Evolutionary conservation across 2,329 filamentous ascomycete species (phyloP), one percentile per base, ranked within the genome.

Genomic region (Setomelanomma holmii): DNA sequence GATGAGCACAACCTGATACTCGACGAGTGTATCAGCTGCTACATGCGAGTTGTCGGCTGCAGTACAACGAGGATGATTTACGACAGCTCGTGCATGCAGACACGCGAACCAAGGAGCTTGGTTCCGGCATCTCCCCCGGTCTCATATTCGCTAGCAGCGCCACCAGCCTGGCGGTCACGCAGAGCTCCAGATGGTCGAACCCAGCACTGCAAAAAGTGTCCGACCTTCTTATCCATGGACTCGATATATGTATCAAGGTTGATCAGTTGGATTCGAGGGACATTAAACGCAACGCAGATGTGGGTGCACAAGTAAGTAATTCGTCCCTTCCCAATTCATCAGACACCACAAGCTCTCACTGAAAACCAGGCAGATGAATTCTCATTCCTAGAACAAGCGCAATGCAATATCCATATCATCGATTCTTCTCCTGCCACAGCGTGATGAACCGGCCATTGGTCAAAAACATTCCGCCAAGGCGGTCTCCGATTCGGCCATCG

Each of bases 391-490:
- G 12, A 46, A 11, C 22, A 38, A 24, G 36, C 4, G 3, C 38
- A 35, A 21, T 47, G n/a, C 17, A 23, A 34, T 22, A 19, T 36
- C 43, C 43, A 17, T 22, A 48, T 24, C 16, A 21, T 39, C 44
- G 24, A 34, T 8, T 20, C 45, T 14, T 36, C 20, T 16, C 24
- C 22, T 36, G n/a, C 10, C 49, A 33, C 45, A 16, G 24, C 33
- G 41, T 43, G 38, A 24, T 47, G 14, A 23, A 14, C 24, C 33
- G 40, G 20, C 34, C 14, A n/a, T 34, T 20, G 45, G 46, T 14
- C n/a, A 33, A 50, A 4, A 33, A 40, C 24, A 47, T 19, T 43
- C 20, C 46, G 54, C 54, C 56, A 53, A 60, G 56, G 41, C 50
- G 16, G 33, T 46, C 20, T n/a, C 36, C 34, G 48, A 51, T 40